phyloP scores from a whole-genome alignment of 1,139 yeast genomes.

The Scheffersomyces segobiensis region DNA sequence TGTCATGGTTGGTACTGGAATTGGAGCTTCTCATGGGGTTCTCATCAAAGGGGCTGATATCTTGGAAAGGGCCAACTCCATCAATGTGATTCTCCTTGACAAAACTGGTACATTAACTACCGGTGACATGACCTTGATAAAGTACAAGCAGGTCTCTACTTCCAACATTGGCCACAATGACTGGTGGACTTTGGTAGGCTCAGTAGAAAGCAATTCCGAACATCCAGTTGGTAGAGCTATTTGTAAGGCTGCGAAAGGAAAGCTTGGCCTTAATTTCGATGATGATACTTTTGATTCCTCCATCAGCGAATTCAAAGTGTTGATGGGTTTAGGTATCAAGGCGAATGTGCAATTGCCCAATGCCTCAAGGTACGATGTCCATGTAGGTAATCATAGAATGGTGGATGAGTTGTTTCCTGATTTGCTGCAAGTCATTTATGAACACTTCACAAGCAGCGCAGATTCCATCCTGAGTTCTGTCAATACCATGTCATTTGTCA shows the following conservation, averaged over 20 bases:
- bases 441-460: background rate
- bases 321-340: slow-evolving; percentile 72
- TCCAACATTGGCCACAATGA: slow-evolving; percentile 11
- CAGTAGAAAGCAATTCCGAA: slow-evolving; percentile 71
- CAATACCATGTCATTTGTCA: slow-evolving; percentile 40
- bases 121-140: slow-evolving; percentile 69
- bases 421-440: slow-evolving; percentile 8
- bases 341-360: slow-evolving; percentile 38
- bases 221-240: slow-evolving; percentile 89
- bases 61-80: slow-evolving; percentile 68
- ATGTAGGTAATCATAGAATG: slow-evolving; percentile 59
- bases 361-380: slow-evolving; percentile 29
- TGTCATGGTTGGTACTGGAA: slow-evolving; percentile 97
- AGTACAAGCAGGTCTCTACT: slow-evolving; percentile 14
- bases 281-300: slow-evolving; percentile 32
- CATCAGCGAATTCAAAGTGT: slow-evolving; percentile 46
- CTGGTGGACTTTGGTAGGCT: slow-evolving; percentile 64
- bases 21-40: slow-evolving; percentile 88
- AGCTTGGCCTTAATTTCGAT: slow-evolving; percentile 30
- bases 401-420: slow-evolving; percentile 27
- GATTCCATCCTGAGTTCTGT: slow-evolving; percentile 15
- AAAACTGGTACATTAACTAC: slow-evolving; percentile 94
- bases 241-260: slow-evolving; percentile 28
- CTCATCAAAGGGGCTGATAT: slow-evolving; percentile 92
- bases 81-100: slow-evolving; percentile 78